These are phyloP conservation scores for Blastobotrys peoriensis DNA, from an alignment of 805 yeast species.

Conservation along the genomic window DNA sequence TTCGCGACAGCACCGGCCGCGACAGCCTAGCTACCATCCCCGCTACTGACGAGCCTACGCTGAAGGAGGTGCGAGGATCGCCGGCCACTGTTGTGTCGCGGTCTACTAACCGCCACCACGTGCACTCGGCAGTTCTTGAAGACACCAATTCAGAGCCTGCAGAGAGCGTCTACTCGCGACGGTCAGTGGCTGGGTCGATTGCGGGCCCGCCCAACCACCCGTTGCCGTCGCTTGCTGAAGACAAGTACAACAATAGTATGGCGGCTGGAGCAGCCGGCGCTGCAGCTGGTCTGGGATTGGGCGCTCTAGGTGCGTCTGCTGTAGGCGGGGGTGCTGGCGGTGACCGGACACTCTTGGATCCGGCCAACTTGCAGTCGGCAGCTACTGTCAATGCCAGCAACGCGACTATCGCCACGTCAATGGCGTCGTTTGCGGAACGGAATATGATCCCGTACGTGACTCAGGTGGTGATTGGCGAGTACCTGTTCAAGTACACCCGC, in stretches of 20 bases:
- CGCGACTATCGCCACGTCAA: slow-evolving; percentile 21
- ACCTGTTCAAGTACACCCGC: slow-evolving; percentile 76
- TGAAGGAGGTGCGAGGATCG: slow-evolving; percentile 13
- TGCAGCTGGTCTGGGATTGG: background rate
- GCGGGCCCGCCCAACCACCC: background rate
- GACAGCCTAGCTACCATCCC: background rate
- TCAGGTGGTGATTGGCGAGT: slow-evolving; percentile 92
- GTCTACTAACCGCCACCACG: slow-evolving; percentile 4
- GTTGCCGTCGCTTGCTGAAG: slow-evolving; percentile 5
- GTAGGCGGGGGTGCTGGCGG: background rate
- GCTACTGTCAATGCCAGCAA: slow-evolving; percentile 8
- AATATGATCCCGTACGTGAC: slow-evolving; percentile 81
- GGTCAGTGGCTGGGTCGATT: background rate
- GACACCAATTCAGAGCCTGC: slow-evolving; percentile 9
- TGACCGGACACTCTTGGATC: background rate
- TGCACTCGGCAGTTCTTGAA: slow-evolving; percentile 17
- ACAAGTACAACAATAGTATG: background rate
- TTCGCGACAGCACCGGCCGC: background rate
- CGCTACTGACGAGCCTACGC: slow-evolving; percentile 1
- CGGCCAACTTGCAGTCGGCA: background rate
- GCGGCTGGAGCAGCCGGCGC: background rate
- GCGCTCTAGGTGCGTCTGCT: background rate
- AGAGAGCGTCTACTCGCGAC: background rate
- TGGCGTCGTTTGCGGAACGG: slow-evolving; percentile 33
- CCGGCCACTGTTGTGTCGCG: slow-evolving; percentile 14